A percentile compares a stretch with the other conserved stretches of the same genome.
These are phyloP conservation scores for Xylaria sp. DNA, from an alignment of 2,329 filamentous ascomycete genomes.

Conservation along the genomic window DNA sequence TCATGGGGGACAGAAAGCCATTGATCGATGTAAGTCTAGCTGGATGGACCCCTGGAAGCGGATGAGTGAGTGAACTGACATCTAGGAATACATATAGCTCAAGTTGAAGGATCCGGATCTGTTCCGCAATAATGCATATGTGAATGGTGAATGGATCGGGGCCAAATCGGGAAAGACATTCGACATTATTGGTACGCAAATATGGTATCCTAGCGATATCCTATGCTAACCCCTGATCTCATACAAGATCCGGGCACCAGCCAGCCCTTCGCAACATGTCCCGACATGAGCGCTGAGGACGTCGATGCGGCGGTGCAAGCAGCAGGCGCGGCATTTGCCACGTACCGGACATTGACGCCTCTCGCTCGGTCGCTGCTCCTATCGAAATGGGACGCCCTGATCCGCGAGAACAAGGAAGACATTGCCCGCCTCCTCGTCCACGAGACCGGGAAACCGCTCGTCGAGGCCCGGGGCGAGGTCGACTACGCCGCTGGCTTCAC, in stretches of 20 bases:
- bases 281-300: slow-evolving; percentile 63
- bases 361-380: slow-evolving; percentile 70
- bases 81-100: slow-evolving; percentile 33
- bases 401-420: slow-evolving; percentile 70
- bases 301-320: slow-evolving; percentile 69
- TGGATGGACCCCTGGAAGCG: not conserved
- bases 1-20: slow-evolving; percentile 27
- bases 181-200: slow-evolving; percentile 60
- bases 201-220: not conserved
- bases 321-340: slow-evolving; percentile 69
- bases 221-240: not conserved
- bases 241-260: slow-evolving; percentile 57
- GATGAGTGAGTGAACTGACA: slow-evolving; percentile 5
- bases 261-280: slow-evolving; percentile 54
- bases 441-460: slow-evolving; percentile 68
- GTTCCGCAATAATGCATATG: slow-evolving; percentile 64
- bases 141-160: slow-evolving; percentile 65
- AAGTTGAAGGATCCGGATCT: slow-evolving; percentile 64
- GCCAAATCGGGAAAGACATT: slow-evolving; percentile 67
- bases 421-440: slow-evolving; percentile 71
- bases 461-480: slow-evolving; percentile 64
- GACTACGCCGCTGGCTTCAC: slow-evolving; percentile 65
- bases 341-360: slow-evolving; percentile 69
- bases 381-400: slow-evolving; percentile 72
- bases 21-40: slow-evolving; percentile 31